Percentiles rank a stretch among this genome's conserved stretches.
phyloP scores from a whole-genome alignment of 1,284 basidiomycete genomes.

The Porodaedalea pini region DNA sequence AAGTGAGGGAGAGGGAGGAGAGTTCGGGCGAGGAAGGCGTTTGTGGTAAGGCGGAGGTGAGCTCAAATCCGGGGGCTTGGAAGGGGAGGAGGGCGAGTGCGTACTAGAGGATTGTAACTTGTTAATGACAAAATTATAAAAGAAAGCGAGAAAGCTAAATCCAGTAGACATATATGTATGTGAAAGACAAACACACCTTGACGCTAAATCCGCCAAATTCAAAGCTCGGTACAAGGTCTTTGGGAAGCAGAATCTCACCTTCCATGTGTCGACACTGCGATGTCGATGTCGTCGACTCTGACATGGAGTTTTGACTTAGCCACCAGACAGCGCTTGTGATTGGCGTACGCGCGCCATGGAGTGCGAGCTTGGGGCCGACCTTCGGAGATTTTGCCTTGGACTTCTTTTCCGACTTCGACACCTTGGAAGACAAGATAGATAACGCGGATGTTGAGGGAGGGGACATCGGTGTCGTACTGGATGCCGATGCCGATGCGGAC shows the following conservation, averaged over 20 bases:
- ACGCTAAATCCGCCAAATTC: constrained; percentile 47
- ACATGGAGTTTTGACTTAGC: constrained; percentile 29
- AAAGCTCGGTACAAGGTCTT: constrained; percentile 46
- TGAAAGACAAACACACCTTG: constrained; percentile 33
- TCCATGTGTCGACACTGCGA: constrained; percentile 32
- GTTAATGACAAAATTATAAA: no score
- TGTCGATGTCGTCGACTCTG: not conserved
- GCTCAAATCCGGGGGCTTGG: constrained; percentile 33
- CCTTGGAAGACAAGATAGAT: not conserved
- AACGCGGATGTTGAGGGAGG: not conserved
- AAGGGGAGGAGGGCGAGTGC: constrained; percentile 42
- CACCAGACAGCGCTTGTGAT: constrained; percentile 45
- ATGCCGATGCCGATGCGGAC: not conserved
- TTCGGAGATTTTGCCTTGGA: constrained; percentile 25
- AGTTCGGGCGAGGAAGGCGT: no score
- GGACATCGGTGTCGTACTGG: not conserved
- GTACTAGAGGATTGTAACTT: no score
- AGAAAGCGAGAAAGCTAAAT: not conserved
- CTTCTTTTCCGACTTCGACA: constrained; percentile 1
- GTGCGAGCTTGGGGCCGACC: constrained; percentile 7
- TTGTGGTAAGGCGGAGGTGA: constrained; percentile 30
- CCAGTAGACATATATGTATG: not conserved
- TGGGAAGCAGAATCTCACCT: constrained; percentile 47
- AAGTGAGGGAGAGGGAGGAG: constrained; percentile 30
- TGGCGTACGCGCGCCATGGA: constrained; percentile 29